Evolutionary conservation across 169 alveolate species (phyloP).

Genomic region (Amoebophrya sp.): DNA sequence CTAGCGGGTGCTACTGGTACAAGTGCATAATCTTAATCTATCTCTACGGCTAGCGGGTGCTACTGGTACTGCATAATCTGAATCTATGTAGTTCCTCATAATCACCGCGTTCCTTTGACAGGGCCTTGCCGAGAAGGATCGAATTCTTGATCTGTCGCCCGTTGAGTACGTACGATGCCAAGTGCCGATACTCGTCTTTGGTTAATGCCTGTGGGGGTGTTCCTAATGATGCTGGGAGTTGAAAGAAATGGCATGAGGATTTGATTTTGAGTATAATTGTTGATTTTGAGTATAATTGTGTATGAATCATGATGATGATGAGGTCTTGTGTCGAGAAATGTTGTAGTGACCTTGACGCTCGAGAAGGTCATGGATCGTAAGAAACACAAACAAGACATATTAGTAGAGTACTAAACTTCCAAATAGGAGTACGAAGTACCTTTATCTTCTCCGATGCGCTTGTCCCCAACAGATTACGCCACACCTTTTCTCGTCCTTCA

Average conservation of each 20-base stretch:
- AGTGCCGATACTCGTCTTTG: neutral
- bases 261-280: neutral
- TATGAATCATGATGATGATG: too few species aligned
- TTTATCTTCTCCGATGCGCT: neutral
- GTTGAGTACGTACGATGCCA: slow-evolving; percentile 37
- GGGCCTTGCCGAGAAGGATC: slow-evolving; percentile 32
- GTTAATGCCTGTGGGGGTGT: slow-evolving; percentile 27
- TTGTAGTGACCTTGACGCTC: too few species aligned
- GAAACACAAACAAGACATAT: too few species aligned
- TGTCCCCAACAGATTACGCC: slow-evolving; percentile 33
- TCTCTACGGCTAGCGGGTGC: too few species aligned
- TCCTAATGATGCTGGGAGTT: neutral
- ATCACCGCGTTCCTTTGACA: slow-evolving; percentile 39
- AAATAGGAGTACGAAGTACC: neutral
- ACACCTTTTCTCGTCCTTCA: slow-evolving; percentile 39
- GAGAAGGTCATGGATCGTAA: too few species aligned
- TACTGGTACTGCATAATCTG: too few species aligned
- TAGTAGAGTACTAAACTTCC: neutral
- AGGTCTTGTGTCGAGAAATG: too few species aligned
- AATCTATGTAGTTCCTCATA: too few species aligned
- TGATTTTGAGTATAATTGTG: neutral
- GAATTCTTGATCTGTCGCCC: slow-evolving; percentile 48
- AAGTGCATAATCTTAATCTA: too few species aligned
- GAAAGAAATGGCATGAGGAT: neutral
- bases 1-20: too few species aligned